Base-by-base conservation (phyloP, 2,329 filamentous ascomycete species). In the Ascochyta fabae region DNA sequence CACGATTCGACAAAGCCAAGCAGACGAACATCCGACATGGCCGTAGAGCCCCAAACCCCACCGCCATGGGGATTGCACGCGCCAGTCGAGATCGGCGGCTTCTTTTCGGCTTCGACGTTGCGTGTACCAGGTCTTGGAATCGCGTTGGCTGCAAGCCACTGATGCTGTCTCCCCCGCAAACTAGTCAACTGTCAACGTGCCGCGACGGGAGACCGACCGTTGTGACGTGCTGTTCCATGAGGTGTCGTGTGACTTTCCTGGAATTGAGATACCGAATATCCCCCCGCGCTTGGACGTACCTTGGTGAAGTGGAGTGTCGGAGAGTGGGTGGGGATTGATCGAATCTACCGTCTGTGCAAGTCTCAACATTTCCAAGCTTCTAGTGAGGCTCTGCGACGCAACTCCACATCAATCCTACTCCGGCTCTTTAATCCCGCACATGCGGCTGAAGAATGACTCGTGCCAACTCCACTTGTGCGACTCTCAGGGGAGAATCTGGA, bases 1-100 rank as follows among this genome's bases (percentile, higher is more conserved):
- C 33, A 40, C 40, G 56, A 58, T 61, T 61, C 57, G 59, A 56
- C 42, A 48, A 26, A 29, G 60, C 57, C 64, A 64, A 65, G 62
- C 31, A 49, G 47, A 31, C 36, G 27, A 50, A 38, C 43, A 46
- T 48, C 56, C 56, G 53, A 59, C 33, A 36, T 34, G 43, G 41
- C 53, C 48, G 53, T n/a, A 47, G 33, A 52, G 53, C 48, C 39
- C 53, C 48, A 48, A 24, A 44, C 39, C 33, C 53, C 53, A 51
- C 38, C 33, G 22, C 36, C 38, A 51, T 51, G 43, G 48, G 48
- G 35, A 29, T 29, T 41, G 53, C 48, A 48, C 44, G 39, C 44
- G 36, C 42, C 46, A 46, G 53, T 16, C 12, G 29, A 44, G 43
- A 48, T 52, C 44, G 23, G 33, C 44, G 15, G 38, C 48, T 40